Base-by-base conservation (phyloP, 306 rosid genomes). In the Senna siamea region DNA sequence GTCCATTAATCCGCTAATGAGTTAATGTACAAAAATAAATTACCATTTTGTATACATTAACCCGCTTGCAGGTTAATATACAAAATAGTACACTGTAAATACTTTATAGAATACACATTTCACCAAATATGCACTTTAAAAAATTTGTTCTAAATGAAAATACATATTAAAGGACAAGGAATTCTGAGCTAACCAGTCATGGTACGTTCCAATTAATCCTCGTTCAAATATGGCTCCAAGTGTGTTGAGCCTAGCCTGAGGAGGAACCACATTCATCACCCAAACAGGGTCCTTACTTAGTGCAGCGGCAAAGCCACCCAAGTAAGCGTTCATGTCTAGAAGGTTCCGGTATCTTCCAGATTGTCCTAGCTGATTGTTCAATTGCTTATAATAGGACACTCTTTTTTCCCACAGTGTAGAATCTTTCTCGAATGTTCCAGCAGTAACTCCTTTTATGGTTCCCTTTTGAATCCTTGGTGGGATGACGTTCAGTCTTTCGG, bases 251-350 rank as follows among this genome's bases (percentile, higher is more conserved):
- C 80, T 84, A 23, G 81, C 83, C 1, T 89, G 85, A 6, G 84
- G 82, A 37, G 98, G 98, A 65, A 90, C 93, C 40, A 89, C 90
- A 69, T 93, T 93, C 98, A 93, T 89, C 69, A 89, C 97, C 97
- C 98, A 93, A 61, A 89, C 88, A 15, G 97, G 98, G 15, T 73
- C 76, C 4, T 89, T 76, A 70, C 79, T 62, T 0, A 89, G 79
- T 22, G 92, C 82, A 66, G 96, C 89, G 2, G 96, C 93, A 73
- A 93, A 93, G 40, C 98, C 97, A 76, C 97, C 98, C 80, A 89
- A 78, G 76, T 70, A 43, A 41, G 96, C 89, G 69, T 93, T 93
- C 98, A 93, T 93, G 77, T 90, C 98, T 40, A 90, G 60, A 75
- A 93, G 41, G 66, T 93, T 93, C 10, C 97, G 82, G 70, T 90